A percentile compares a stretch with the other conserved stretches of the same genome.
Conservation (phyloP, 768 basidiomycete genomes). For the Boletus bicolor region DNA sequence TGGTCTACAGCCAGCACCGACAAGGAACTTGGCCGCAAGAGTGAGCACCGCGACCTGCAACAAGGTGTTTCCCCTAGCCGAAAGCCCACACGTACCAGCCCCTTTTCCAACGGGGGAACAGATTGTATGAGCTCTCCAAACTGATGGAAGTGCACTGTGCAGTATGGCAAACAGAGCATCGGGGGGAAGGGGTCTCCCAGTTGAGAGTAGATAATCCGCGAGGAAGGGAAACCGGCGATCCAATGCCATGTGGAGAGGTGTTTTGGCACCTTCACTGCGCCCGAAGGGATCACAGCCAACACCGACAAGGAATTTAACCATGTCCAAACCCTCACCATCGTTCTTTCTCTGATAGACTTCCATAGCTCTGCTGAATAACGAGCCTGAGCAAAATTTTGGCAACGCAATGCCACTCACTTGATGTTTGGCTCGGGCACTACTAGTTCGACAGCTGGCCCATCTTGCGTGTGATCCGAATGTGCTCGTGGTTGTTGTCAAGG, state of each 20-base stretch:
- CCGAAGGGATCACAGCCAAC: too few species aligned
- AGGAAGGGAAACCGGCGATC: too few species aligned
- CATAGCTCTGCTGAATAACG: background rate
- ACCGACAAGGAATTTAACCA: too few species aligned
- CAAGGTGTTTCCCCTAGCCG: background rate
- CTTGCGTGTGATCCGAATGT: background rate
- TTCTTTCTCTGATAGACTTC: background rate
- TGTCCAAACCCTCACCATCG: too few species aligned
- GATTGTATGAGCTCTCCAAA: too few species aligned
- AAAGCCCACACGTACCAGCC: background rate
- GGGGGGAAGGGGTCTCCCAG: too few species aligned
- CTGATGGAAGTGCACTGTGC: too few species aligned
- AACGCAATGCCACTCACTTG: background rate
- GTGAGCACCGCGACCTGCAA: background rate
- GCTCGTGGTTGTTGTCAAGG: background rate
- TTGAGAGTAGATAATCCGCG: too few species aligned
- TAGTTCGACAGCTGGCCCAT: background rate
- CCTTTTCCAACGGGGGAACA: too few species aligned
- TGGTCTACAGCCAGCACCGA: background rate
- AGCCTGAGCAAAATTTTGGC: background rate
- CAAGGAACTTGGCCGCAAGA: background rate
- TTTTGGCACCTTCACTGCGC: too few species aligned
- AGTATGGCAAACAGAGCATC: too few species aligned
- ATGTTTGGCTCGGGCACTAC: background rate
- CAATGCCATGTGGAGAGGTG: too few species aligned